Conservation (phyloP, 2,329 filamentous ascomycete species). For the Fusarium sacchari region DNA sequence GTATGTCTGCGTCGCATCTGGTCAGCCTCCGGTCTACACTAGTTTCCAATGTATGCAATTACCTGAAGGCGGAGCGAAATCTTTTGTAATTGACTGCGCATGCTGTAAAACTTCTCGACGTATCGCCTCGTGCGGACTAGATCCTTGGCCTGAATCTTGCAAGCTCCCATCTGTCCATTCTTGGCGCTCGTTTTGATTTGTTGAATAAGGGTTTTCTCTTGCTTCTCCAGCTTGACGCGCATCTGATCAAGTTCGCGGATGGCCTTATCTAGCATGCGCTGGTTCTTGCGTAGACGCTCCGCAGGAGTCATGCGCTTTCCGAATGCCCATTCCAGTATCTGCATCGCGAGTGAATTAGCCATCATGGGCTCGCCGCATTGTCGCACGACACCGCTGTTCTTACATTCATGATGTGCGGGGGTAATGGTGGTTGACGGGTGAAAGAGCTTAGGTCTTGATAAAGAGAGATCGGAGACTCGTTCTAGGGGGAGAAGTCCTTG, state of each 20-base stretch:
- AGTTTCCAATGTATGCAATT: not conserved
- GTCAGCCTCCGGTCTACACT: slow-evolving; percentile 22
- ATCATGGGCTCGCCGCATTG: slow-evolving; percentile 23
- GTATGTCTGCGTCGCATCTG: slow-evolving; percentile 73
- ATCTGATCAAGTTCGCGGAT: slow-evolving; percentile 96
- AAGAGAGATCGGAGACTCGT: not conserved
- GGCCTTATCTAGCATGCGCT: slow-evolving; percentile 95
- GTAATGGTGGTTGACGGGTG: slow-evolving; percentile 6
- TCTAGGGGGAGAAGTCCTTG: not conserved
- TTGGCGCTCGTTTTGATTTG: slow-evolving; percentile 99
- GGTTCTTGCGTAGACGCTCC: slow-evolving; percentile 90
- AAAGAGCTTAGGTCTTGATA: not conserved
- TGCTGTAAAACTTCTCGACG: slow-evolving; percentile 97
- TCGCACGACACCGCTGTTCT: slow-evolving; percentile 36
- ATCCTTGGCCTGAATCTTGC: slow-evolving; percentile 98
- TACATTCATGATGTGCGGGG: slow-evolving; percentile 45
- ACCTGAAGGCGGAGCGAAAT: slow-evolving; percentile 96
- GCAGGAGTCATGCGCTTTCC: slow-evolving; percentile 99
- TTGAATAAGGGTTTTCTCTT: slow-evolving; percentile 95
- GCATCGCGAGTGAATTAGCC: slow-evolving; percentile 32
- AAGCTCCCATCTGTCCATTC: slow-evolving; percentile 97
- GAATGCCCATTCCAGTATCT: slow-evolving; percentile 99
- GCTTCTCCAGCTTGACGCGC: slow-evolving; percentile 94
- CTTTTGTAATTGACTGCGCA: slow-evolving; percentile 96
- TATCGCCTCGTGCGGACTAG: slow-evolving; percentile 92